Evolutionary conservation across 2,329 filamentous ascomycete species (phyloP), one percentile per base, ranked within the genome.

Genomic region (Zymoseptoria tritici): DNA sequence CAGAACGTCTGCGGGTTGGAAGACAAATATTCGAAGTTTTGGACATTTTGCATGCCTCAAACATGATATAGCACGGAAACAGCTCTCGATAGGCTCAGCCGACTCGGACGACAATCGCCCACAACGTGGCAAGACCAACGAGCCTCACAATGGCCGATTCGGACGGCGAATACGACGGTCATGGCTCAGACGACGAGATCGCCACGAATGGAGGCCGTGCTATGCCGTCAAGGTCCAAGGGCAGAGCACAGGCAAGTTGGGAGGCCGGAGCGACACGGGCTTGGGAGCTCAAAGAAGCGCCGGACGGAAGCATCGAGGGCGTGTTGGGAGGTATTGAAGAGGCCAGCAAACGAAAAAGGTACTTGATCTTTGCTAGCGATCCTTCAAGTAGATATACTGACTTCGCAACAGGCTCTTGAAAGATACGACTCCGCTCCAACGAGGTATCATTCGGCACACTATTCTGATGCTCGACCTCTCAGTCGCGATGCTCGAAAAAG

Each of bases 391-490:
- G 36, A 52, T 42, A 36, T 53, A 51, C 57, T 56, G 49, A 59
- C 59, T 22, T 50, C 49, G 11, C 52, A 16, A 21, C 67, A 90
- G 92, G 68, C 78, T 97, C 62, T 81, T 96, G 62, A 89, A 91
- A 74, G 94, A 99, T 73, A 97, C 94, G 26, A 97, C 93, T 54
- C 94, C 94, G 11, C 80, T 99, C 57, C 94, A 99, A 76, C 85
- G 94, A 68, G 94, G 94, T 63, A 99, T 99, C 70, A 99, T 99
- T 75, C 87, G 94, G n/a, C 93, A 99, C 75, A 78, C 97, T 55
- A 86, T 97, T 59, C 81, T 99, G 21, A 87, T 97, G 49, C 78
- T 99, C 36, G 94, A 99, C 75, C 87, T 97, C 75, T 96, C 90
- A 21, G 88, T 90, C 64, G 90, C 93, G 55, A 99, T 99, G 94